Conservation (phyloP, 1,284 basidiomycete species). For the Ustilago vetiveriae region DNA sequence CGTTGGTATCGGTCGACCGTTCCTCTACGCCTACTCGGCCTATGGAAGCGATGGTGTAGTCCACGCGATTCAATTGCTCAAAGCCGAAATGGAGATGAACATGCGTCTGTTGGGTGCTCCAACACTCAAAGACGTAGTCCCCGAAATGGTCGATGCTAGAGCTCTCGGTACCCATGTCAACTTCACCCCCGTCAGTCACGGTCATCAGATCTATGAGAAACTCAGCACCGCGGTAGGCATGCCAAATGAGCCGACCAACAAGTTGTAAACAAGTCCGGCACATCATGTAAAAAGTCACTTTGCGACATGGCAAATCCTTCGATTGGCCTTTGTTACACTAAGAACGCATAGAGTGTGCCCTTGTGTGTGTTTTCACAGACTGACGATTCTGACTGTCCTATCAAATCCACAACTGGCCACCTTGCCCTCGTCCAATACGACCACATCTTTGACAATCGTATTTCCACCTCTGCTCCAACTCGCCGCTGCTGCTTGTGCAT, state of each 20-base stretch:
- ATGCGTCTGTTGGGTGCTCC: constrained; percentile 83
- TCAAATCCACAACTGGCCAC: constrained; percentile 62
- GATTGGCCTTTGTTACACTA: no score
- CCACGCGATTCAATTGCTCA: constrained; percentile 76
- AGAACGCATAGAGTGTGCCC: no score
- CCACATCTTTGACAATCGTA: constrained; percentile 59
- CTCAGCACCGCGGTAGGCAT: constrained; percentile 55
- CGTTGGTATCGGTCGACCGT: constrained; percentile 86
- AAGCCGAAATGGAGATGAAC: constrained; percentile 81
- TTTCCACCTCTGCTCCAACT: constrained; percentile 60
- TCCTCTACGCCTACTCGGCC: constrained; percentile 89
- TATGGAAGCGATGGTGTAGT: constrained; percentile 84
- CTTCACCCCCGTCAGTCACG: constrained; percentile 43
- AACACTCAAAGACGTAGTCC: constrained; percentile 76
- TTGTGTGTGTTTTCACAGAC: constrained; percentile 1
- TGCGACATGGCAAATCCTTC: no score
- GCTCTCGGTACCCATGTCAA: constrained; percentile 71
- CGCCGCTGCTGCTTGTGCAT: constrained; percentile 2
- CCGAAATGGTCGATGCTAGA: constrained; percentile 77
- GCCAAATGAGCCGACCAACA: constrained; percentile 44
- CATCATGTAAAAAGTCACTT: no score
- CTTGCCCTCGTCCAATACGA: constrained; percentile 34
- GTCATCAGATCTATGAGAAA: constrained; percentile 55
- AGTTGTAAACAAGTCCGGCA: no score
- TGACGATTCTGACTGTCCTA: constrained; percentile 43